Percentiles rank a stretch among this genome's conserved stretches.
These are phyloP conservation scores for Hyaloperonospora brassicae DNA, from an alignment of 352 stramenopile genomes.

Conservation along the genomic window DNA sequence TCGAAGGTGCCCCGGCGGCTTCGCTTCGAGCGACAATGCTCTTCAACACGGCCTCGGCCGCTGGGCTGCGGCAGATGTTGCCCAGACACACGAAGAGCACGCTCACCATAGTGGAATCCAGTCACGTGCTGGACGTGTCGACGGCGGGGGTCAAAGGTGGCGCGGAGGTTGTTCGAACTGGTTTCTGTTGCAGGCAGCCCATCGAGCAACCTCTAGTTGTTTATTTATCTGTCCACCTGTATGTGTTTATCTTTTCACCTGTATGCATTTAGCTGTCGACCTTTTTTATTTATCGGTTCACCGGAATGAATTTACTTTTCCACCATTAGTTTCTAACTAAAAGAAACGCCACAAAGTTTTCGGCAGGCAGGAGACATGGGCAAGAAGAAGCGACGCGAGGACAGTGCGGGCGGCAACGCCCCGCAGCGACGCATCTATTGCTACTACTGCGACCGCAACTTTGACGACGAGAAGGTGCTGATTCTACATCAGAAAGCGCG, in stretches of 20 bases:
- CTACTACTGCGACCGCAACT: slow-evolving; percentile 90
- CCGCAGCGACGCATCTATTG: slow-evolving; percentile 74
- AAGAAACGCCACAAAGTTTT: too few species aligned
- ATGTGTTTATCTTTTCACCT: too few species aligned
- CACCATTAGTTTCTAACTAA: too few species aligned
- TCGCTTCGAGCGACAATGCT: slow-evolving; percentile 45
- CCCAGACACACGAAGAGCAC: slow-evolving; percentile 88
- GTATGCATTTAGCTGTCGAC: too few species aligned
- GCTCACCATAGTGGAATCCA: slow-evolving; percentile 35
- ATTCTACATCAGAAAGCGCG: slow-evolving; percentile 91
- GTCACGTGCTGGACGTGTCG: slow-evolving; percentile 17
- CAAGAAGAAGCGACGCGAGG: slow-evolving; percentile 80
- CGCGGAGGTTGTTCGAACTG: neutral
- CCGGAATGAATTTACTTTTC: too few species aligned
- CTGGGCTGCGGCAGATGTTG: slow-evolving; percentile 84
- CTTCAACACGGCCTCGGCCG: slow-evolving; percentile 80
- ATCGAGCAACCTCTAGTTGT: neutral
- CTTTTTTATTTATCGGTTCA: too few species aligned
- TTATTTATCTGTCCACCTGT: too few species aligned
- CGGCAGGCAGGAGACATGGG: slow-evolving; percentile 31
- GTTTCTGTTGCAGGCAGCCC: too few species aligned
- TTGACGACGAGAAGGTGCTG: slow-evolving; percentile 88
- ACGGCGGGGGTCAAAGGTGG: neutral
- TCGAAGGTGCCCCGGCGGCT: slow-evolving; percentile 19
- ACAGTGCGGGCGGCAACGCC: slow-evolving; percentile 30